phyloP scores from a whole-genome alignment of 768 basidiomycete genomes.

The Termitomyces eurrhizus region DNA sequence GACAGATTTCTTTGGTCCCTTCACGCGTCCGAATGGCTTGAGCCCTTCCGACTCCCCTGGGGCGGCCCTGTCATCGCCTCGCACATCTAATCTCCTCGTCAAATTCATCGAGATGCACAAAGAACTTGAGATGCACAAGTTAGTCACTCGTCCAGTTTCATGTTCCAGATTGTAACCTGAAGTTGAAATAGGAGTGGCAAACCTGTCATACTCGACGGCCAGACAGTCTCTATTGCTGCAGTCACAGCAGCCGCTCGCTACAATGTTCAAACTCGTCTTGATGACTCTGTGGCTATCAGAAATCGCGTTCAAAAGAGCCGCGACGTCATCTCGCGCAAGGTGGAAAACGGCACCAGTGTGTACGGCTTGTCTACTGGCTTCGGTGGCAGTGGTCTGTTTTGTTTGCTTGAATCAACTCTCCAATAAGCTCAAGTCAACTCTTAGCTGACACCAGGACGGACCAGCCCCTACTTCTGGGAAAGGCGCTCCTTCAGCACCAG shows the following conservation, averaged over 20 bases:
- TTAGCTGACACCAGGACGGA: slow-evolving; percentile 73
- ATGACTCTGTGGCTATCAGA: slow-evolving; percentile 25
- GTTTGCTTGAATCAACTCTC: background rate
- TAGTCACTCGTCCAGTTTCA: slow-evolving; percentile 11
- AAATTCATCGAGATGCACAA: slow-evolving; percentile 44
- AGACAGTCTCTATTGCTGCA: slow-evolving; percentile 54
- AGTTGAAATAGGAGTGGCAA: slow-evolving; percentile 42
- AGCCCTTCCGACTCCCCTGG: background rate
- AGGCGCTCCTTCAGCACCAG: slow-evolving; percentile 71
- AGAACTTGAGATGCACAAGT: slow-evolving; percentile 59
- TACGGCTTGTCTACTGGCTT: slow-evolving; percentile 84
- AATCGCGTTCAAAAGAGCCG: slow-evolving; percentile 59
- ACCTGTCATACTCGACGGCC: slow-evolving; percentile 49
- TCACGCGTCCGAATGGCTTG: slow-evolving; percentile 8
- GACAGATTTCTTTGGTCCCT: slow-evolving; percentile 21
- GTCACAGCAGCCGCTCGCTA: slow-evolving; percentile 52
- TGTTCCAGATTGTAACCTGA: no score
- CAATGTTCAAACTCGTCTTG: slow-evolving; percentile 29
- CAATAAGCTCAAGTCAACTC: background rate
- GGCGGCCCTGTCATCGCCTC: background rate
- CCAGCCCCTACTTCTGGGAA: slow-evolving; percentile 56
- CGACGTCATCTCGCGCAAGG: slow-evolving; percentile 64
- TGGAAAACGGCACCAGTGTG: slow-evolving; percentile 62
- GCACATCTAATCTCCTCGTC: slow-evolving; percentile 20
- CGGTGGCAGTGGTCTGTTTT: slow-evolving; percentile 59